These are phyloP conservation scores for Dactylis glomerata DNA, from an alignment of 176 grass and related monocot species.

Conservation along the genomic window DNA sequence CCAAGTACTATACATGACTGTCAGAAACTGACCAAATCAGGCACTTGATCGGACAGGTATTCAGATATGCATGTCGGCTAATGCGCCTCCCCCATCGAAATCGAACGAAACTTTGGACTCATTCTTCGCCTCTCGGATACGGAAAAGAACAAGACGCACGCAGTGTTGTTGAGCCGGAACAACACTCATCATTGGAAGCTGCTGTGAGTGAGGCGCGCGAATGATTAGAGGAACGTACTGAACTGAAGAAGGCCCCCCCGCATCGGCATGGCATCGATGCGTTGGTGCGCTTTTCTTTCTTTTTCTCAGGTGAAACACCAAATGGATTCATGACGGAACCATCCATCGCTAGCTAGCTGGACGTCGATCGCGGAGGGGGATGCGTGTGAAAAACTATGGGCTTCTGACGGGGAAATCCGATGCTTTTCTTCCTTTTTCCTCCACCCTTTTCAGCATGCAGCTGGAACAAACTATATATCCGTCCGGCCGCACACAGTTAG, in stretches of 20 bases:
- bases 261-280: too few species aligned
- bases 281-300: background rate
- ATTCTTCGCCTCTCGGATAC: too few species aligned
- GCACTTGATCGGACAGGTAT: background rate
- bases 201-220: too few species aligned
- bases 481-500: background rate
- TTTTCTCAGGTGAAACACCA: slow-evolving; percentile 20
- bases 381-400: background rate
- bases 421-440: slow-evolving; percentile 11
- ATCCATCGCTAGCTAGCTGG: background rate
- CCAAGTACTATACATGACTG: background rate
- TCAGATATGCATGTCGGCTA: too few species aligned
- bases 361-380: background rate
- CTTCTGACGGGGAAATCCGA: background rate
- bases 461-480: too few species aligned
- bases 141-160: too few species aligned
- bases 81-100: slow-evolving; percentile 22
- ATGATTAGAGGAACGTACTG: background rate
- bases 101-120: slow-evolving; percentile 20
- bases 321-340: background rate
- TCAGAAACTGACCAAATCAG: background rate
- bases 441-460: too few species aligned
- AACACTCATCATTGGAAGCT: too few species aligned
- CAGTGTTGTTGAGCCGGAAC: background rate
- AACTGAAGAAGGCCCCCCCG: too few species aligned